Conservation (phyloP, 495 filamentous ascomycete genomes). For the Lepidopterella palustris region DNA sequence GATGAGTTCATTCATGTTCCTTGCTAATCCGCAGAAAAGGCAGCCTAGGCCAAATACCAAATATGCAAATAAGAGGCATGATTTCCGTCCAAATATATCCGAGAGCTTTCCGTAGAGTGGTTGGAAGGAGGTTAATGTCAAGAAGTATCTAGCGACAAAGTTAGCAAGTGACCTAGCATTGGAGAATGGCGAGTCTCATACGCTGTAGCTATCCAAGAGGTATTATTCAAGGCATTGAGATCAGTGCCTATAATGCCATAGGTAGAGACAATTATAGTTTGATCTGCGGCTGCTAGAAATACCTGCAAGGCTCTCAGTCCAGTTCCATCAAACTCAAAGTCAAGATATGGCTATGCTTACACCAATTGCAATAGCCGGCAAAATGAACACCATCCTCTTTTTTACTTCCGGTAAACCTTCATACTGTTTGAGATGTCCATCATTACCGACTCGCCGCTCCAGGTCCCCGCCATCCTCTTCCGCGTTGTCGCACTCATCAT, state of each 20-base stretch:
- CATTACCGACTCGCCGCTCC: constrained; percentile 28
- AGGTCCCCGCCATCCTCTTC: constrained; percentile 23
- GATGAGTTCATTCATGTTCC: constrained; percentile 63
- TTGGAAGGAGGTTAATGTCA: constrained; percentile 74
- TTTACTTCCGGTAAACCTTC: constrained; percentile 40
- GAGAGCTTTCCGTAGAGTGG: constrained; percentile 70
- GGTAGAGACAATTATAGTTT: constrained; percentile 72
- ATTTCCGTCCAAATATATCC: constrained; percentile 81
- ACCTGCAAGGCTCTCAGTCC: constrained; percentile 38
- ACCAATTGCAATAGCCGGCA: constrained; percentile 54
- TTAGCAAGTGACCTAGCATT: constrained; percentile 1
- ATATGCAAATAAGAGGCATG: constrained; percentile 66
- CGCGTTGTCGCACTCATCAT: not conserved
- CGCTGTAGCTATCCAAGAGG: constrained; percentile 81
- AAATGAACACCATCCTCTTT: constrained; percentile 46
- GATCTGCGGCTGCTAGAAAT: constrained; percentile 69
- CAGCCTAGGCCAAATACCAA: constrained; percentile 67
- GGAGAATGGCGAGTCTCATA: constrained; percentile 25
- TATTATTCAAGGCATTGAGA: constrained; percentile 67
- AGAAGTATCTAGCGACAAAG: constrained; percentile 48
- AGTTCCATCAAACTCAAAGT: not conserved
- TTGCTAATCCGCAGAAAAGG: constrained; percentile 64
- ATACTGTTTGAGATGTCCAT: constrained; percentile 28
- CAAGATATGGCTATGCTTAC: constrained; percentile 36
- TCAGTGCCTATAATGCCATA: constrained; percentile 81